A percentile compares a stretch with the other conserved stretches of the same genome.
These are phyloP conservation scores for Fusarium sp. DNA, from an alignment of 2,329 filamentous ascomycete genomes.

Conservation along the genomic window DNA sequence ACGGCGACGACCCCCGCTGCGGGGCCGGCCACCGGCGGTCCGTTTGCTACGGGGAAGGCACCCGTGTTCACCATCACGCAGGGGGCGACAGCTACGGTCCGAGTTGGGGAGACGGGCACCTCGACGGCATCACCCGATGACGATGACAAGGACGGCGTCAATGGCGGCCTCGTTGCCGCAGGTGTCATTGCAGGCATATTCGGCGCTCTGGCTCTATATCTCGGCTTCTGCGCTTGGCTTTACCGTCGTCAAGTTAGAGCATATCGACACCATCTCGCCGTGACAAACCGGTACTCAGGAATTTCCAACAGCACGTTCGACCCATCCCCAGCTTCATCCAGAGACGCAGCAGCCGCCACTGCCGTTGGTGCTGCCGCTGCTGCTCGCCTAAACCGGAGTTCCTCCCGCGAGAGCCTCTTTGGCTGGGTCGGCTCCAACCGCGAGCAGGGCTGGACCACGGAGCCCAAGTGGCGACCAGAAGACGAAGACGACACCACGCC, in stretches of 20 bases:
- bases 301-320: slow-evolving; percentile 55
- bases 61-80: slow-evolving; percentile 76
- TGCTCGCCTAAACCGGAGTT: slow-evolving; percentile 23
- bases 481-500: slow-evolving; percentile 40
- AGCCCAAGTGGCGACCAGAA: slow-evolving; percentile 48
- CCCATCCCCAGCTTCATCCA: slow-evolving; percentile 37
- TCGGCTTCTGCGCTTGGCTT: slow-evolving; percentile 79
- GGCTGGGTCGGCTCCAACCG: slow-evolving; percentile 48
- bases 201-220: slow-evolving; percentile 70
- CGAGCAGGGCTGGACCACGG: slow-evolving; percentile 36
- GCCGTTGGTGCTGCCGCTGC: neutral
- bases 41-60: slow-evolving; percentile 76
- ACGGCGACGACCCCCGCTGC: slow-evolving; percentile 61
- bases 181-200: slow-evolving; percentile 74
- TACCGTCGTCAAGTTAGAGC: slow-evolving; percentile 77
- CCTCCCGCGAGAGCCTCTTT: slow-evolving; percentile 44
- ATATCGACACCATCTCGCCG: slow-evolving; percentile 77
- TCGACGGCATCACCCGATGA: slow-evolving; percentile 27
- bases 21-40: slow-evolving; percentile 72
- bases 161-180: slow-evolving; percentile 59
- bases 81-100: slow-evolving; percentile 60
- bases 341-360: slow-evolving; percentile 38
- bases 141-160: slow-evolving; percentile 33
- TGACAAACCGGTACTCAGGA: slow-evolving; percentile 68
- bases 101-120: slow-evolving; percentile 43